phyloP scores from a whole-genome alignment of 179 eudicot species.

The Carnegiea gigantea region DNA sequence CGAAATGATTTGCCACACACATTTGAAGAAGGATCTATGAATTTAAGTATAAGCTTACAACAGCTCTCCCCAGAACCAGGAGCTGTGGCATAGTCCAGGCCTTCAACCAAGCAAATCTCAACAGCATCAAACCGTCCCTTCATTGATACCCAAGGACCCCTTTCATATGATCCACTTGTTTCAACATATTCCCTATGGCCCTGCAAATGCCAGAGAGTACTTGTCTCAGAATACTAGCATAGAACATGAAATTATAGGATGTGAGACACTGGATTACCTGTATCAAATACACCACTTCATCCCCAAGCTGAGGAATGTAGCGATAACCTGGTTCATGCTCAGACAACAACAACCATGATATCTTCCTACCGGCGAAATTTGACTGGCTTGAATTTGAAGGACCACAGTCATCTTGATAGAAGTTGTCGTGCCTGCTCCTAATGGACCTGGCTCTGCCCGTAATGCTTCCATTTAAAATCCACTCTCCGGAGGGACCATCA shows the following conservation, averaged over 20 bases:
- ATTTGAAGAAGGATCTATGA: slow-evolving; percentile 56
- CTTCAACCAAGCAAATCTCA: slow-evolving; percentile 63
- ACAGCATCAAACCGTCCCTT: slow-evolving; percentile 66
- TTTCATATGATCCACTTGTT: slow-evolving; percentile 33
- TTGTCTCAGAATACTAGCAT: slow-evolving; percentile 20
- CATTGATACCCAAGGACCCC: slow-evolving; percentile 64
- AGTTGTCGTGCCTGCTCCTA: slow-evolving; percentile 50
- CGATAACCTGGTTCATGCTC: slow-evolving; percentile 76
- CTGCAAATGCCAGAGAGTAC: slow-evolving; percentile 35
- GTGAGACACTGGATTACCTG: slow-evolving; percentile 52
- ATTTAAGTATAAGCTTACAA: slow-evolving; percentile 72
- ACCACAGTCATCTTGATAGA: slow-evolving; percentile 36
- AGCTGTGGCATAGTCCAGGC: slow-evolving; percentile 54
- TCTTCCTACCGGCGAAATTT: slow-evolving; percentile 41
- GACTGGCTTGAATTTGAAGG: slow-evolving; percentile 44
- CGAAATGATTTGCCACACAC: slow-evolving; percentile 54
- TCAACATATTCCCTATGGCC: slow-evolving; percentile 80
- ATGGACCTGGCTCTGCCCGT: slow-evolving; percentile 52
- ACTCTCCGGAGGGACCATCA: slow-evolving; percentile 36
- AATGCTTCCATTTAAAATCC: slow-evolving; percentile 31
- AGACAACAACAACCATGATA: slow-evolving; percentile 79
- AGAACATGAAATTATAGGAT: neutral
- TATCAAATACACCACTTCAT: slow-evolving; percentile 76
- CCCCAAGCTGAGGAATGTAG: slow-evolving; percentile 84
- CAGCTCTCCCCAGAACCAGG: slow-evolving; percentile 95